Percentiles rank a stretch among this genome's conserved stretches.
These are phyloP conservation scores for Colletotrichum chrysophilum DNA, from an alignment of 2,329 filamentous ascomycete genomes.

Conservation along the genomic window DNA sequence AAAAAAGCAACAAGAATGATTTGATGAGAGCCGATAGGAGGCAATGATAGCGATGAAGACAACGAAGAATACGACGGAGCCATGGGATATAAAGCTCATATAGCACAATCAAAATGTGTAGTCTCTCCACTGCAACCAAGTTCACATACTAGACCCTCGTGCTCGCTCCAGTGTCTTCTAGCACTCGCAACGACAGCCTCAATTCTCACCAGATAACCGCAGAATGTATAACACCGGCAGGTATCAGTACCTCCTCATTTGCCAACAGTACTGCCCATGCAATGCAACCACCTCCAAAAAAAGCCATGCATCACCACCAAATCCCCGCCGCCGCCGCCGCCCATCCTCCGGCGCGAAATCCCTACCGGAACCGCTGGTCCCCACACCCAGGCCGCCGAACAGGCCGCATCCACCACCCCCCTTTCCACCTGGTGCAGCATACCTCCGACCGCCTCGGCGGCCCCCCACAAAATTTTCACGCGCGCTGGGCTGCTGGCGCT, in stretches of 20 bases:
- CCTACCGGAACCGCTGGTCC: background rate
- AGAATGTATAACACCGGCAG: background rate
- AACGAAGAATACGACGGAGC: background rate
- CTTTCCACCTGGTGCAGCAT: background rate
- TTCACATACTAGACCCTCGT: accelerated
- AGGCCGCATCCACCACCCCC: background rate
- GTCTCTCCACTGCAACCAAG: background rate
- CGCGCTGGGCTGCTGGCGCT: background rate
- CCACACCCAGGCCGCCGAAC: constrained; percentile 12
- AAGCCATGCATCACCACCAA: background rate
- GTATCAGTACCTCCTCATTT: background rate
- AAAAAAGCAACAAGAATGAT: no score
- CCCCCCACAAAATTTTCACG: background rate
- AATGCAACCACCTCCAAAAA: background rate
- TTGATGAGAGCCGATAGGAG: background rate
- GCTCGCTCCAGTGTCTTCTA: background rate
- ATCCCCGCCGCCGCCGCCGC: background rate
- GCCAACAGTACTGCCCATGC: background rate
- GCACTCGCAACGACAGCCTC: background rate
- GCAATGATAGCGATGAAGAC: background rate
- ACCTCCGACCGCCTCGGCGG: background rate
- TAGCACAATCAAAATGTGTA: background rate
- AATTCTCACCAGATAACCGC: background rate
- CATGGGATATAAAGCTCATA: no score
- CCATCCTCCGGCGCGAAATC: background rate